Percentiles rank a stretch among this genome's conserved stretches.
Conservation (phyloP, 2,329 filamentous ascomycete genomes). For the Aaosphaeria arxii region DNA sequence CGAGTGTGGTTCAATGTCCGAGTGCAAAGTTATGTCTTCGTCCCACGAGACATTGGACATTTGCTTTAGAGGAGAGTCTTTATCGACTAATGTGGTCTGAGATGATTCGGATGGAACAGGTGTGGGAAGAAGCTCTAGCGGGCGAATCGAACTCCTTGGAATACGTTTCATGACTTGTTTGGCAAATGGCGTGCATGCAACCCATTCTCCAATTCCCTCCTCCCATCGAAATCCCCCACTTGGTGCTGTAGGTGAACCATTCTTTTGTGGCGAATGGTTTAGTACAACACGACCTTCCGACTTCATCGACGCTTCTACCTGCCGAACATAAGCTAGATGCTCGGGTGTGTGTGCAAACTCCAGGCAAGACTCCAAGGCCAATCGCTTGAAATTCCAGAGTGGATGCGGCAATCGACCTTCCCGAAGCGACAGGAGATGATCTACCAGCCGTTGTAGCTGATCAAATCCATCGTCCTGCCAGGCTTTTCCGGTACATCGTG, state of each 20-base stretch:
- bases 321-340: slow-evolving; percentile 25
- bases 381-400: slow-evolving; percentile 33
- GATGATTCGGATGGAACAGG: slow-evolving; percentile 20
- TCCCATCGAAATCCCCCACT: slow-evolving; percentile 41
- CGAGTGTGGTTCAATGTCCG: slow-evolving; percentile 19
- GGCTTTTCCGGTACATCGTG: slow-evolving; percentile 34
- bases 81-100: slow-evolving; percentile 2
- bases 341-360: slow-evolving; percentile 33
- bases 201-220: slow-evolving; percentile 46
- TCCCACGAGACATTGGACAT: slow-evolving; percentile 6
- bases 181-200: slow-evolving; percentile 39
- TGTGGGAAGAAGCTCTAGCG: slow-evolving; percentile 23
- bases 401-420: slow-evolving; percentile 24
- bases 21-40: neutral
- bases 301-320: slow-evolving; percentile 31
- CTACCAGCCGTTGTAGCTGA: slow-evolving; percentile 28
- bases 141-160: slow-evolving; percentile 13
- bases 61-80: neutral
- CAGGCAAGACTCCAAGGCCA: slow-evolving; percentile 34
- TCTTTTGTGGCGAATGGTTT: slow-evolving; percentile 24
- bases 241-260: slow-evolving; percentile 18
- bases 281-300: slow-evolving; percentile 23
- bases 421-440: slow-evolving; percentile 21
- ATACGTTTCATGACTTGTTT: slow-evolving; percentile 15
- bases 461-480: slow-evolving; percentile 33